phyloP scores from a whole-genome alignment of 2,329 filamentous ascomycete genomes.

The Claviceps sorghi region DNA sequence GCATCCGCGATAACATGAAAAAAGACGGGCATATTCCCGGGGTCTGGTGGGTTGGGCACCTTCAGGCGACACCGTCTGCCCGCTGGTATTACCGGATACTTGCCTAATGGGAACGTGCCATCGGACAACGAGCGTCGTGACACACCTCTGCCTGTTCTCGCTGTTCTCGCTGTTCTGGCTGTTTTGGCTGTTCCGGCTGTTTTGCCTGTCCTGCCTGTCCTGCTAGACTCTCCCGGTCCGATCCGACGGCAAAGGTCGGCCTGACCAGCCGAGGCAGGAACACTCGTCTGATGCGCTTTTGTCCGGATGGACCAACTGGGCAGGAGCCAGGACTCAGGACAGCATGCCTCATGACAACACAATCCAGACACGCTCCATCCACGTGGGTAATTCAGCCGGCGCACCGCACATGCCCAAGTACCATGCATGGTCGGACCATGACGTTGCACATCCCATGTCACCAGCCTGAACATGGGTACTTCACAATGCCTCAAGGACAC shows the following conservation, averaged over 20 bases:
- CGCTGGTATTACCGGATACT: background rate
- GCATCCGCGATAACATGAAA: background rate
- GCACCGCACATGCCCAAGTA: background rate
- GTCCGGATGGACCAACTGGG: background rate
- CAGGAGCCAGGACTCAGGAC: background rate
- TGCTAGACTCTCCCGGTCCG: no score
- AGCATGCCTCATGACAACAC: background rate
- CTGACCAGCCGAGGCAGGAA: background rate
- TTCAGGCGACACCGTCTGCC: background rate
- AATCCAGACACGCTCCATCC: background rate
- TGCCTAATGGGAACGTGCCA: background rate
- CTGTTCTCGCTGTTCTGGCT: background rate
- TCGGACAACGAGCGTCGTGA: background rate
- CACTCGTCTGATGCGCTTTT: background rate
- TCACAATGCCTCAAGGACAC: background rate
- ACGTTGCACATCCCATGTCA: slow-evolving; percentile 1
- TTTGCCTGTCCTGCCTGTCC: background rate
- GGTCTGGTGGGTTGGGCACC: slow-evolving; percentile 1
- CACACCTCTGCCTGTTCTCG: background rate
- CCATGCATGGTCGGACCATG: background rate
- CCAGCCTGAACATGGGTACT: background rate
- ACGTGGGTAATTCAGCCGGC: background rate
- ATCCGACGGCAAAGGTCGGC: background rate
- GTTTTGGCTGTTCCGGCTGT: background rate
- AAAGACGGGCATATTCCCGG: slow-evolving; percentile 2